Evolutionary conservation across 2,329 filamentous ascomycete species (phyloP), one percentile per base, ranked within the genome.

Genomic region (Arachnomyces sp.): DNA sequence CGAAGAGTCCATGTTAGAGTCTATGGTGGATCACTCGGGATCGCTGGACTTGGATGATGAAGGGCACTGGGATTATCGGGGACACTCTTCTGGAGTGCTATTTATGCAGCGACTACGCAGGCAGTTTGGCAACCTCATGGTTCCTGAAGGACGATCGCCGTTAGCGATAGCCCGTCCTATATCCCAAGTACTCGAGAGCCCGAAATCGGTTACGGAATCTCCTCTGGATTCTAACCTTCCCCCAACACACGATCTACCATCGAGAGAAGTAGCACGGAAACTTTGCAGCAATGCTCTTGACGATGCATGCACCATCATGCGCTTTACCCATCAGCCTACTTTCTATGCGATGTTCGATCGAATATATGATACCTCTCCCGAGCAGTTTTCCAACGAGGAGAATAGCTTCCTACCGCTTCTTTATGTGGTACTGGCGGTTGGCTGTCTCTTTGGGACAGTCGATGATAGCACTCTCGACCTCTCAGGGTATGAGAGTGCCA

Each of bases 31-130:
- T 57, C 85, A 85, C 31, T 87, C 90, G 2, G 92, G 90, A 28
- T 84, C 89, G 57, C 73, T 98, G 13, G 90, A 96, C 54, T 73
- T 96, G 28, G 88, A 94, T 53, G 90, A 96, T 51, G 79, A 81
- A 52, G 90, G 90, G 31, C 80, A 92, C 52, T 94, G 88, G 80
- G 89, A 96, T 61, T 98, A 94, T 54, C 87, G 94, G 56, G 92
- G 92, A 35, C 84, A 85, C 48, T 95, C 90, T 0, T 96, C 92
- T 0, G 89, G 90, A 2, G 76, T 89, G 32, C 86, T 90, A 47
- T 98, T 95, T 59, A 74, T 95, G 51, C 77, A 79, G 48, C 80
- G 85, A 40, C 82, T 98, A 74, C 82, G 87, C 53, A 84, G 93
- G 54, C 84, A 94, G 55, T 85, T 95, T 49, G 82, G 85, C 33